Evolutionary conservation across 2,329 filamentous ascomycete genomes (phyloP), one percentile per base, ranked within the genome.

Genomic region (Ustulina deusta): DNA sequence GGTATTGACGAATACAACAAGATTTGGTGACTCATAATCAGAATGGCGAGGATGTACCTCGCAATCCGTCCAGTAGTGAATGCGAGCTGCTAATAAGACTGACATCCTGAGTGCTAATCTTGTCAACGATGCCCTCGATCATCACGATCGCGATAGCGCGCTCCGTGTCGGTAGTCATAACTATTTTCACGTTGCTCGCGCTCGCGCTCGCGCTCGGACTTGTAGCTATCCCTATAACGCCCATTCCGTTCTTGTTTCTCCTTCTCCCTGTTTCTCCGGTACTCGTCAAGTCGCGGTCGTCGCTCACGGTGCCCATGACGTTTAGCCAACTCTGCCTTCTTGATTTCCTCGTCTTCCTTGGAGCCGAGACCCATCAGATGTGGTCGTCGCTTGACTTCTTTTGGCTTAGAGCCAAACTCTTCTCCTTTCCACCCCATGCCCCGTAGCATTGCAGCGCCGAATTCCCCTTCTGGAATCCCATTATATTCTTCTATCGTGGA

Each of bases 381-480:
- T 17, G 93, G 91, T 57, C 94, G 88, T 59, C 90, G 86, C 76
- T 91, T 90, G 15, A 90, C 84, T 40, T 89, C 84, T 72, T 91
- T 91, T 6, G 81, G 78, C 52, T 80, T 84, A 2, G 83, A 79
- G 1, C 84, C 85, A 54, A 83, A 81, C 69, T 85, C 83, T 62
- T 89, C 87, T 79, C 81, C 91, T 83, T 97, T 94, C 94, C 95
- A 97, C 9, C 96, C 96, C 92, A 98, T 97, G 10, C 94, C 94
- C 36, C 94, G 89, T 40, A 99, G 85, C 71, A 98, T 85, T 0
- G 94, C 94, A 20, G 94, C 92, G 7, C 96, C 96, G 72, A 98
- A 99, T 74, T 97, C 94, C 73, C 97, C 95, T 17, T 98, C 93
- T 0, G 96, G 95, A 69, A 97, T 91, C 13, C 91, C 90, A 66